Evolutionary conservation across 352 stramenopile species (phyloP), one percentile per base, ranked within the genome.

Genomic region (Nothophytophthora sp.): DNA sequence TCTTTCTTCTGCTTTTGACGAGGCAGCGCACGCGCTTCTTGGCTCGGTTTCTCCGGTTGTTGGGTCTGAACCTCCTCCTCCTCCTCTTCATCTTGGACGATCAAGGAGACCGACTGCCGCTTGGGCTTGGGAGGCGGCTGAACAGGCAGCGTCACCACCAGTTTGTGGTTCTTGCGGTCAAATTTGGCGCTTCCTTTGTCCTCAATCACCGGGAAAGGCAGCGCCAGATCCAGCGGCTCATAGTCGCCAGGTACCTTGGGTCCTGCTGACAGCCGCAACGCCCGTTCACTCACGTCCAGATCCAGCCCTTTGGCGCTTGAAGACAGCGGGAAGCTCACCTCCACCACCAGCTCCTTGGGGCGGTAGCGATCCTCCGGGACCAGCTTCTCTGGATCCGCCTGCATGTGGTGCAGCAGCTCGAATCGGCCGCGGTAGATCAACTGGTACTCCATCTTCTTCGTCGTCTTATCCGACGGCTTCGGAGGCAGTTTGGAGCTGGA

Each of bases 121-220:
- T 65, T 62, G 8, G 50, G 59, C 9, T 59, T 60, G 3, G 70
- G 39, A 7, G 76, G 82, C 4, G 84, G 74, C 15, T 85, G 67
- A 23, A 97, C 83, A 0, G 86, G 86, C 33, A 97, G 56, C 24
- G 85, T 94, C 11, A 96, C 77, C 3, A 90, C 52, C 1, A 97
- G 50, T 22, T 85, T 78, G 12, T 75, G 69, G 4, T 52, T 68
- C 28, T 82, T 86, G 47, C 95, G 95, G 42, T 96, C 85, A 56
- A 94, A 97, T 30, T 76, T 88, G 23, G 89, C 88, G 42, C 50
- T 70, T 0, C 85, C 86, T 16, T 92, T 92, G 9, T 71, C 56
- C 51, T 96, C 81, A 7, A 92, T 35, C 4, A 97, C 85, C 0
- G 75, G 67, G 55, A 86, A 96, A 15, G 88, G 84, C 16, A 97